phyloP scores from a whole-genome alignment of 169 alveolate genomes.

The Plasmodium gallinaceum region DNA sequence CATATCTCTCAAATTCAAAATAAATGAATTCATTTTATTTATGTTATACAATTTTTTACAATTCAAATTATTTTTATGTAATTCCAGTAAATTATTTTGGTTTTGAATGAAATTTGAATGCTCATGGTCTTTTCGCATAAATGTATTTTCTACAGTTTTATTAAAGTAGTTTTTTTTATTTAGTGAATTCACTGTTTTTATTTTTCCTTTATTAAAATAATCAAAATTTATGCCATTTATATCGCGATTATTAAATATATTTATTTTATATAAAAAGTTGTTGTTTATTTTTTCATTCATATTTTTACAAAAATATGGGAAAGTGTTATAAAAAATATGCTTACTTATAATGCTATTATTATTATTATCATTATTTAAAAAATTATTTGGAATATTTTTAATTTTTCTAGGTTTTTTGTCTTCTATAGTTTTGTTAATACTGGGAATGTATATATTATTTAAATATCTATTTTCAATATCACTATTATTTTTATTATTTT shows the following conservation, averaged over 20 bases:
- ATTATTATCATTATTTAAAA: neutral
- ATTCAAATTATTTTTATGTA: too few species aligned
- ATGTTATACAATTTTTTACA: too few species aligned
- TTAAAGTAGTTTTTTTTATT: too few species aligned
- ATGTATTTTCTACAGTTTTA: too few species aligned
- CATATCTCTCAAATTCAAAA: too few species aligned
- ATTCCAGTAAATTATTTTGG: too few species aligned
- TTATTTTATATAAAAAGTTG: neutral
- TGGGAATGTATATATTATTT: neutral
- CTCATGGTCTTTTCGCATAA: too few species aligned
- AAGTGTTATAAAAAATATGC: neutral
- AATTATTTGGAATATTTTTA: neutral
- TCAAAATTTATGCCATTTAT: too few species aligned
- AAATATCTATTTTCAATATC: constrained; percentile 5
- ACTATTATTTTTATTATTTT: neutral
- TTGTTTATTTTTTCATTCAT: neutral
- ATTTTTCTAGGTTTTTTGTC: neutral
- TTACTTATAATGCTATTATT: neutral
- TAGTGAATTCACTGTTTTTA: too few species aligned
- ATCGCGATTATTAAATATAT: neutral
- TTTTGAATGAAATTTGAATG: too few species aligned
- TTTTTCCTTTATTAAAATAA: too few species aligned
- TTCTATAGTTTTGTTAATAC: neutral
- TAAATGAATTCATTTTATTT: too few species aligned
- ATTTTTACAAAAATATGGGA: neutral